Evolutionary conservation across 2,329 filamentous ascomycete genomes (phyloP).

Genomic region (Alternaria angustiovoidea): DNA sequence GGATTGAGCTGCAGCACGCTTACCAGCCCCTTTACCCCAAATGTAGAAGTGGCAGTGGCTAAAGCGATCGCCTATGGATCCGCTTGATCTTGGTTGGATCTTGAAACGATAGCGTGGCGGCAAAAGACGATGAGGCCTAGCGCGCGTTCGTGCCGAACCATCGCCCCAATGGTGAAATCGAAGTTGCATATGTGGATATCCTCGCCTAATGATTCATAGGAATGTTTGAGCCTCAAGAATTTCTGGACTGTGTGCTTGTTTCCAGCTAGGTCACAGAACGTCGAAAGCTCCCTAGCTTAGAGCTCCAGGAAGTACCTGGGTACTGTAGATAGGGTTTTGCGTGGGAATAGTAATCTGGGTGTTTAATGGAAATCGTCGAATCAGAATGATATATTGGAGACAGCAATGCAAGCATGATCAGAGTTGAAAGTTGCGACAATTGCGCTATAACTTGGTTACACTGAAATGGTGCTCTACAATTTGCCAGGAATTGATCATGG

Average conservation of each 20-base stretch:
- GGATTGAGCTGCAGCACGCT: conserved; percentile 1
- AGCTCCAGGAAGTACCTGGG: neutral
- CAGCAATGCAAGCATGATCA: neutral
- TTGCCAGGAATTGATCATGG: neutral
- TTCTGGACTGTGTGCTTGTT: neutral
- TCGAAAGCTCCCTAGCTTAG: neutral
- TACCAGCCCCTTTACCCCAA: conserved; percentile 3
- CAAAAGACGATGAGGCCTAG: conserved; percentile 5
- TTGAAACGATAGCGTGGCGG: conserved; percentile 13
- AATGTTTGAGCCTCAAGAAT: neutral
- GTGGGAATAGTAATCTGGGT: neutral
- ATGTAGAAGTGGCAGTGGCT: conserved; percentile 9
- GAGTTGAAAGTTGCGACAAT: neutral
- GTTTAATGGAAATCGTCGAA: neutral
- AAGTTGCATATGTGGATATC: neutral
- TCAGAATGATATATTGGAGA: neutral
- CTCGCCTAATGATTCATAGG: neutral
- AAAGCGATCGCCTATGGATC: conserved; percentile 11
- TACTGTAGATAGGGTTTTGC: neutral
- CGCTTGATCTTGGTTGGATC: conserved; percentile 10
- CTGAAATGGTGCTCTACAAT: neutral
- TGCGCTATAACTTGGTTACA: neutral
- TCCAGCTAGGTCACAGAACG: neutral
- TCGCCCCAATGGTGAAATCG: neutral
- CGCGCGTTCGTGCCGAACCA: conserved; percentile 12